Conservation (phyloP, 305 asterid species). For the Fraxinus latifolia region DNA sequence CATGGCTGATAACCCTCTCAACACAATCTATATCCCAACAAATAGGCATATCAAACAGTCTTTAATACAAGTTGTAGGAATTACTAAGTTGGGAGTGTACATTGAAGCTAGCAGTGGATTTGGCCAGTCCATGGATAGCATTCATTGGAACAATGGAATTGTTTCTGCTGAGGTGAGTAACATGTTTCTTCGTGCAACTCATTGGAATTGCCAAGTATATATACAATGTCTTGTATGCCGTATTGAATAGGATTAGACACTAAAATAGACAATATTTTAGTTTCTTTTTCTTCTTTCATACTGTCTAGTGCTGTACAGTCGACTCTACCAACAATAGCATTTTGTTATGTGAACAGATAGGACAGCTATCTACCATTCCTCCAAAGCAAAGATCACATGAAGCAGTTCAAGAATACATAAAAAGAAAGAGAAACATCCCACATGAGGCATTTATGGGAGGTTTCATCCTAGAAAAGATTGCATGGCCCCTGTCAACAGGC, state of each 20-base stretch:
- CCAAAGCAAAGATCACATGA: conserved; percentile 65
- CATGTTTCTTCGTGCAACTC: neutral
- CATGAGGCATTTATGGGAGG: conserved; percentile 80
- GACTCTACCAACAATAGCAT: neutral
- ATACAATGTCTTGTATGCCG: neutral
- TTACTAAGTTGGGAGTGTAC: conserved; percentile 83
- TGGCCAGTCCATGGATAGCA: conserved; percentile 74
- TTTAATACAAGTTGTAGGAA: conserved; percentile 81
- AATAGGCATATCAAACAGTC: conserved; percentile 58
- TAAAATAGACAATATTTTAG: neutral
- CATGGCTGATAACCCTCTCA: conserved; percentile 83
- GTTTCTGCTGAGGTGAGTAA: conserved; percentile 84
- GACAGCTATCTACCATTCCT: conserved; percentile 90
- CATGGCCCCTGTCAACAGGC: conserved; percentile 68
- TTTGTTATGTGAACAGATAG: conserved; percentile 51
- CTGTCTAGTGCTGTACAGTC: neutral
- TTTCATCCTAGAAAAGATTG: conserved; percentile 81
- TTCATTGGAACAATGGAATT: conserved; percentile 71
- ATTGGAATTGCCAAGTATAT: neutral
- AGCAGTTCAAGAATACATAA: conserved; percentile 52
- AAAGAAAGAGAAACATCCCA: conserved; percentile 61
- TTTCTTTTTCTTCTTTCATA: neutral
- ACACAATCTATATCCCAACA: conserved; percentile 77
- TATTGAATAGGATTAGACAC: neutral
- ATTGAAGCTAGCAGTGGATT: conserved; percentile 92